These are phyloP conservation scores for Phytopythium chamaehyphon DNA, from an alignment of 352 stramenopile species.

Conservation along the genomic window DNA sequence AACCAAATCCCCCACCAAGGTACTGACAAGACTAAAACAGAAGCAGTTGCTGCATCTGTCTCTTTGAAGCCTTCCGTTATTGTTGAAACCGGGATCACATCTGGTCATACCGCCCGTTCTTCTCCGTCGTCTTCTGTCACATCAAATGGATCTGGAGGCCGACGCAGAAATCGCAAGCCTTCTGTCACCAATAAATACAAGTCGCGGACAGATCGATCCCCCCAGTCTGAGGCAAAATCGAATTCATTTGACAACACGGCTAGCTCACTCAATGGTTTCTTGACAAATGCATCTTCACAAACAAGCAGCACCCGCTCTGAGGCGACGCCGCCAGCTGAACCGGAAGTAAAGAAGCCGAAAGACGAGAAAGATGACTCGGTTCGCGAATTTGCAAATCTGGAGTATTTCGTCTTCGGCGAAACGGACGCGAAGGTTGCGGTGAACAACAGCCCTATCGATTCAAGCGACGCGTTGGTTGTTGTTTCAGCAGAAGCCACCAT, in stretches of 20 bases:
- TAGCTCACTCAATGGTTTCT: neutral
- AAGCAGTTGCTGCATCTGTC: too few relatives aligned
- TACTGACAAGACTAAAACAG: too few relatives aligned
- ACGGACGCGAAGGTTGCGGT: neutral
- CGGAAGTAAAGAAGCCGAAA: neutral
- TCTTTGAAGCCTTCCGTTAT: neutral
- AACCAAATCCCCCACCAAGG: too few relatives aligned
- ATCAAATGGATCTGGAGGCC: constrained; percentile 4
- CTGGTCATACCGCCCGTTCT: neutral
- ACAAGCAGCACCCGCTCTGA: neutral
- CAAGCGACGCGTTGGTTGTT: neutral
- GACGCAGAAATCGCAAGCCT: constrained; percentile 33
- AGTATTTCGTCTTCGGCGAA: constrained; percentile 6
- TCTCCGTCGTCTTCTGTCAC: neutral
- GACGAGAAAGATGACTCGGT: neutral
- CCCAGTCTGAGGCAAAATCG: neutral
- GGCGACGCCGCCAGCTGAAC: neutral
- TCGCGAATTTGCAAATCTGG: neutral
- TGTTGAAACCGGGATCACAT: neutral
- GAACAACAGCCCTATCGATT: too few relatives aligned
- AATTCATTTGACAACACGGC: neutral
- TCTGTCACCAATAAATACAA: constrained; percentile 22
- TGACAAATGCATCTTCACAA: neutral
- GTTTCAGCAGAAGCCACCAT: neutral
- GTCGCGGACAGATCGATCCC: neutral